A percentile compares a stretch with the other conserved stretches of the same genome.
These are phyloP conservation scores for Bacidia rubella DNA, from an alignment of 495 filamentous ascomycete species.

Conservation along the genomic window DNA sequence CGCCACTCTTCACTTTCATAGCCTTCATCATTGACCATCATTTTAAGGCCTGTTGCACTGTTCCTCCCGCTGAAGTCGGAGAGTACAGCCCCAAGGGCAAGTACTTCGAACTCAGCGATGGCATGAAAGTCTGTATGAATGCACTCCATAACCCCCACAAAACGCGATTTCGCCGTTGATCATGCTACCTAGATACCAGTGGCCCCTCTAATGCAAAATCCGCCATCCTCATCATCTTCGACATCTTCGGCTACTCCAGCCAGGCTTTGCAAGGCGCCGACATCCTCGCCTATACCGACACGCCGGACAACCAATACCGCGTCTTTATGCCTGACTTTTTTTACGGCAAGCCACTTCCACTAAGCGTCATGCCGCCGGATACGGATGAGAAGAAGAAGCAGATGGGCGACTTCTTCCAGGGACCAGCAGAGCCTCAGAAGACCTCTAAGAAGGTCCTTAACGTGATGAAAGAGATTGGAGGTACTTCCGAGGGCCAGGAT, in stretches of 20 bases:
- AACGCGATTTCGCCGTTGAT: background rate
- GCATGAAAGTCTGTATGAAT: slow-evolving; percentile 49
- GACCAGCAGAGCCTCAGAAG: slow-evolving; percentile 47
- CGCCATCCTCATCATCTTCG: slow-evolving; percentile 41
- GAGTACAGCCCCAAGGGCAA: slow-evolving; percentile 46
- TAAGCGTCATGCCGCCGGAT: slow-evolving; percentile 56
- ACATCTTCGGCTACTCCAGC: slow-evolving; percentile 44
- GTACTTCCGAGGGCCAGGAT: slow-evolving; percentile 28
- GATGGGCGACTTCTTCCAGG: slow-evolving; percentile 64
- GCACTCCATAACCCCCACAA: background rate
- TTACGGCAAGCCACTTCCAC: slow-evolving; percentile 33
- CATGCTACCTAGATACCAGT: slow-evolving; percentile 30
- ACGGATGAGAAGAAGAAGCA: slow-evolving; percentile 67
- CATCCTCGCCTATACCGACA: slow-evolving; percentile 35
- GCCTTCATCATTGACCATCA: background rate
- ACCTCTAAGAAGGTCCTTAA: slow-evolving; percentile 50
- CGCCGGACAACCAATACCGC: slow-evolving; percentile 36
- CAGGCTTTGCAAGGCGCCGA: slow-evolving; percentile 46
- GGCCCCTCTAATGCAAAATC: slow-evolving; percentile 37
- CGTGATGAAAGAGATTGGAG: slow-evolving; percentile 43
- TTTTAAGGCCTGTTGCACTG: slow-evolving; percentile 28
- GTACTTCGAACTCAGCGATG: slow-evolving; percentile 43
- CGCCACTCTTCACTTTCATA: background rate
- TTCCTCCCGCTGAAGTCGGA: slow-evolving; percentile 42
- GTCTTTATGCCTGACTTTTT: slow-evolving; percentile 49